phyloP scores from a whole-genome alignment of 306 rosid genomes.

The Prunus salicina region DNA sequence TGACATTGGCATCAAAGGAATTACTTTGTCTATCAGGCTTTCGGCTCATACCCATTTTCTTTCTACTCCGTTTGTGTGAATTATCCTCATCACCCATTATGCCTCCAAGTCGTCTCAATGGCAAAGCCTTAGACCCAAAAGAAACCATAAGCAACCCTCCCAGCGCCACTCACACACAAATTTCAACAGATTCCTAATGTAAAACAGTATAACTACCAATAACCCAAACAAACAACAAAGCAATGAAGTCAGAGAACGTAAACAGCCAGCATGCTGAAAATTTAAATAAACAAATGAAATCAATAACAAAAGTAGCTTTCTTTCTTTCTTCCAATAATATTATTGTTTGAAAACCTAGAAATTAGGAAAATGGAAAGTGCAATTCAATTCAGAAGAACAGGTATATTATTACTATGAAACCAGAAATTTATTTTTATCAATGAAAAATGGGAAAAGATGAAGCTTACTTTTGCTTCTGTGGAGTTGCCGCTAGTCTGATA shows the following conservation, averaged over 20 bases:
- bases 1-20: constrained; percentile 26
- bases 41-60: constrained; percentile 40
- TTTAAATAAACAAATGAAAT: not conserved
- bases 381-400: not conserved
- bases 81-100: constrained; percentile 47
- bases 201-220: not conserved
- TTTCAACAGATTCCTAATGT: not conserved
- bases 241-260: not conserved
- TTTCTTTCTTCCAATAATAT: not conserved
- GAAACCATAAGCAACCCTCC: constrained; percentile 37
- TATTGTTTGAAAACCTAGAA: not conserved
- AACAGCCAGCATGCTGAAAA: not conserved
- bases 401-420: not conserved
- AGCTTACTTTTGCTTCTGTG: not conserved
- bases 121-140: constrained; percentile 51
- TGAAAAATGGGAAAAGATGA: not conserved
- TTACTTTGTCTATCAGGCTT: constrained; percentile 34
- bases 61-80: constrained; percentile 22
- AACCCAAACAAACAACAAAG: not conserved
- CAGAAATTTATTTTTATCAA: not conserved
- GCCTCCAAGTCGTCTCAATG: constrained; percentile 25
- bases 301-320: not conserved
- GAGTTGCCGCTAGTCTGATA: not conserved
- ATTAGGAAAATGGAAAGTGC: not conserved
- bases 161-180: not conserved